Conservation (phyloP, 225 moss, liverwort and hornwort genomes). For the Physcomitrium patens region DNA sequence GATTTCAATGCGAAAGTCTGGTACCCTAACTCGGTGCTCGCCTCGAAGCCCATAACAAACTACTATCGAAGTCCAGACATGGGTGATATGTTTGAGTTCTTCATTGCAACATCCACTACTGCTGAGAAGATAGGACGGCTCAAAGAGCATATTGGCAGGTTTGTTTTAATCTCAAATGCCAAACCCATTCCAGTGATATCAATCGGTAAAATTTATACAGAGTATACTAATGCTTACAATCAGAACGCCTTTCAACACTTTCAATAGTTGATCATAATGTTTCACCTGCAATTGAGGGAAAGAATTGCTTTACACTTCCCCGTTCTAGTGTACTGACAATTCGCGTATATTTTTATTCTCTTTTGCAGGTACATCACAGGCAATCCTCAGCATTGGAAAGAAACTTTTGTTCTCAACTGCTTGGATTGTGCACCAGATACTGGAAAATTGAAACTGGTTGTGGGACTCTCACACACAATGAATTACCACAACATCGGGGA, state of each 20-base stretch:
- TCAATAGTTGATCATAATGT: background rate
- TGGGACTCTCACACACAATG: constrained; percentile 82
- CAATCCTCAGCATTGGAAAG: constrained; percentile 75
- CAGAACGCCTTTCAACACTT: background rate
- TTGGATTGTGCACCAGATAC: constrained; percentile 71
- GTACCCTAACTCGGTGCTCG: constrained; percentile 66
- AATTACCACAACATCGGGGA: constrained; percentile 87
- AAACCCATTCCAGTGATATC: background rate
- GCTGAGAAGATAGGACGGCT: constrained; percentile 73
- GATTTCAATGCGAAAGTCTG: constrained; percentile 66
- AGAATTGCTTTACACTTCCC: background rate
- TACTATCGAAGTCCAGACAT: constrained; percentile 72
- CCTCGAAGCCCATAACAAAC: constrained; percentile 65
- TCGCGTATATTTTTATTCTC: background rate
- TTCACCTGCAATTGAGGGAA: background rate
- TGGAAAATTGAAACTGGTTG: constrained; percentile 60
- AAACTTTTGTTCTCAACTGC: constrained; percentile 45
- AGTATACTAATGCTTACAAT: background rate
- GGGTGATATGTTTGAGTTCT: constrained; percentile 62
- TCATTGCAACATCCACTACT: constrained; percentile 61
- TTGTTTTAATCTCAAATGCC: constrained; percentile 13
- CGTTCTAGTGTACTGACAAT: background rate
- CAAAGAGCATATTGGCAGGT: constrained; percentile 76
- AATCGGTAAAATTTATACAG: background rate
- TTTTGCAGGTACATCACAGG: constrained; percentile 68